phyloP scores from a whole-genome alignment of 768 basidiomycete genomes.

The Omphalotus guepiniiformis region DNA sequence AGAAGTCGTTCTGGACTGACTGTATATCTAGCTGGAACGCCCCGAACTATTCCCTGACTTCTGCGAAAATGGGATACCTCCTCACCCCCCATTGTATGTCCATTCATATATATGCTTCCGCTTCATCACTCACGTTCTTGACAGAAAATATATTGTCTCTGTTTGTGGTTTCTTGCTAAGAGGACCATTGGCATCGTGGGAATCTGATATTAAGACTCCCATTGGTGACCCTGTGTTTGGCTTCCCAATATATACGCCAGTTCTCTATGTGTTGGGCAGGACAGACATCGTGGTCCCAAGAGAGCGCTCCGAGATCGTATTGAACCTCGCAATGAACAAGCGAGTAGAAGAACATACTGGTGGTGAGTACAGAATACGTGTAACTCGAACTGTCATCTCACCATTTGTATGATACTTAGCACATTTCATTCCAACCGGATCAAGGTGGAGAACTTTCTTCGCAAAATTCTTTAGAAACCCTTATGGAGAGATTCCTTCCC shows the following conservation, averaged over 20 bases:
- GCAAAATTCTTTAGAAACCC: not conserved
- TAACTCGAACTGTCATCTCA: not conserved
- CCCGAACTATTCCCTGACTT: constrained; percentile 2
- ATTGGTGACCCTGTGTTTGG: not conserved
- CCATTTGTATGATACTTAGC: not conserved
- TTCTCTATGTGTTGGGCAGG: constrained; percentile 1
- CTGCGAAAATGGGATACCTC: constrained; percentile 4
- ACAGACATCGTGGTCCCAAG: constrained; percentile 3
- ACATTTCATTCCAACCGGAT: constrained; percentile 5
- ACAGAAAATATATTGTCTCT: constrained; percentile 2
- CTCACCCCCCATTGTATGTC: constrained; percentile 6
- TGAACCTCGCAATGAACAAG: not conserved
- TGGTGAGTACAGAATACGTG: not conserved
- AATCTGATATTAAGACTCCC: not conserved
- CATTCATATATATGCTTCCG: not conserved
- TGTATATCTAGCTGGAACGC: constrained; percentile 5
- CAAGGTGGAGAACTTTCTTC: constrained; percentile 4
- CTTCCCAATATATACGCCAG: not conserved
- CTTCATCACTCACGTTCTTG: not conserved
- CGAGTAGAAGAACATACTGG: constrained; percentile 4
- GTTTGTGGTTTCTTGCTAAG: constrained; percentile 8
- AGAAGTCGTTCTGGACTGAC: not conserved
- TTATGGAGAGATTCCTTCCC: constrained; percentile 1
- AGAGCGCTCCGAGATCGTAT: constrained; percentile 2
- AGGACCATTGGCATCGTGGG: constrained; percentile 6